Base-by-base conservation (phyloP, 1,284 basidiomycete species). In the Ustilago trichophora region DNA sequence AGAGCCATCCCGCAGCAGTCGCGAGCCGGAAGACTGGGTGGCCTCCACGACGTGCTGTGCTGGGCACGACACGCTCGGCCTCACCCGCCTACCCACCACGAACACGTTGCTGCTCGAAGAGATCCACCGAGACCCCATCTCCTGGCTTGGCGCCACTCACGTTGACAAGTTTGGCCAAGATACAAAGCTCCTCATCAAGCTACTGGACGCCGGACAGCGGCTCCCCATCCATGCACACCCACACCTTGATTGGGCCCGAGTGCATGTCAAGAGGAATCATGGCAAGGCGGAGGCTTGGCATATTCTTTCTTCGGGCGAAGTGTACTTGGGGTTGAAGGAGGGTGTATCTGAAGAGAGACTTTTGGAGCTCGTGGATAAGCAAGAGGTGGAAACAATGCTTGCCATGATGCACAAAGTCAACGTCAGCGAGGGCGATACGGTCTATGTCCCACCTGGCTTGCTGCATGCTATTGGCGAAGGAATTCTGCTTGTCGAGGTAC, bases 281-380 rank as follows among this genome's bases (percentile, higher is more conserved):
- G 60, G 60, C 33, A 63, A 63, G 31, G 60, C 60, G 5, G 60
- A 63, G 21, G 60, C 60, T 2, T 63, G 60, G 60, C 60, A 63
- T 18, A 56, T 63, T 12, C 40, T 63, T 19, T 37, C 48, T 0
- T 16, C 53, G 0, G 60, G 60, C 22, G 21, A 55, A 11, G 60
- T 63, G 8, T 63, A 55, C 26, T 36, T 63, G 6, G 60, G 60
- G 2, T 27, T 63, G 12, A 52, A 44, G 15, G 6, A 48, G 35
- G 21, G 24, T 10, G 49, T 56, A n/a, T 19, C 37, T 4, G 48
- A 46, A n/a, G 35, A 12, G 4, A n/a, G 37, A 9, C 37, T 63
- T 48, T 21, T 63, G n/a, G 21, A 56, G 6, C 19, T 63, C 48
- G 60, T 63, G 7, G 48, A 63, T 25, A 37, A 35, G 16, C 60